Evolutionary conservation across 345 rosid species (phyloP), one percentile per base, ranked within the genome.

Genomic region (Salix dunnii): DNA sequence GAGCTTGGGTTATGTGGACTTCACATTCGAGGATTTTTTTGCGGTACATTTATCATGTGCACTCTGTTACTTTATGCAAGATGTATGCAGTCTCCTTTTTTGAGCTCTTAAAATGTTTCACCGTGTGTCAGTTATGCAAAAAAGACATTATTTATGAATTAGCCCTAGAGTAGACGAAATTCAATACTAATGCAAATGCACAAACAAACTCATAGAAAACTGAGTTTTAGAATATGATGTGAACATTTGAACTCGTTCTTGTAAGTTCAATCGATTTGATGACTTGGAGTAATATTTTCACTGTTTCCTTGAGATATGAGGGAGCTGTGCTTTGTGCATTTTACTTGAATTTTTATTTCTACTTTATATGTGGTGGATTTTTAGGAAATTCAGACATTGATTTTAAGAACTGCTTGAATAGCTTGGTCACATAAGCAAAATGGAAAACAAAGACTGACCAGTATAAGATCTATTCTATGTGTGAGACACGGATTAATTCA

Each of bases 1-100:
- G 82, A 85, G 86, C 79, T 90, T 96, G 87, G 99, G 98, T 55
- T 90, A 94, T 82, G 86, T 90, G 31, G 98, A 96, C 58, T 92
- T 96, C 70, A 94, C 99, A 8, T 96, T 94, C 77, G 99, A 96
- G 86, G 99, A 96, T 83, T 96, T 96, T 84, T 96, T 96, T 77
- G 77, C 92, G 90, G 99, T 96, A 89, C 87, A 16, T 43, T 21
- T 30, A 35, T 43, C 48, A 1, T 48, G 9, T 70, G 21, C 49
- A 70, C 35, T 80, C 38, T 21, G 36, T 60, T 70, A 33, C 30
- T 21, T 35, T 23, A 14, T 38, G 9, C 65, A 10, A 10, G 28
- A 16, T 35, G 11, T 6, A n/a, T 70, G 28, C 20, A 11, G 1
- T 25, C 5, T 68, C n/a, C 17, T 2, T 27, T 27, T 49, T 49